Evolutionary conservation across 768 basidiomycete genomes (phyloP).

Genomic region (Grammothele lineata): DNA sequence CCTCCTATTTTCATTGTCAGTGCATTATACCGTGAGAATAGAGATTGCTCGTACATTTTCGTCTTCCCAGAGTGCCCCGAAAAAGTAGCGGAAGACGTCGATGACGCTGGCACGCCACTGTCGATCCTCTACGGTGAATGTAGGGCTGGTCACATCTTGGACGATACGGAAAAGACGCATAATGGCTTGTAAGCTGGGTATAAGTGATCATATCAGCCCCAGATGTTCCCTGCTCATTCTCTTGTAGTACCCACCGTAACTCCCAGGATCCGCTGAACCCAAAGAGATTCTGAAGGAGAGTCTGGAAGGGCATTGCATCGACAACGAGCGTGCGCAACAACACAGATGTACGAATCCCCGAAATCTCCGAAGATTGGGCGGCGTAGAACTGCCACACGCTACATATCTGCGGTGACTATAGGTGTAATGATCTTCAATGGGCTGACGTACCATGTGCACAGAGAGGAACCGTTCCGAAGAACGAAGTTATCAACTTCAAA

Average conservation of each 20-base stretch:
- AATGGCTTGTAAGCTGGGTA: constrained; percentile 45
- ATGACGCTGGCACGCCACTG: constrained; percentile 65
- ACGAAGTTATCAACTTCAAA: constrained; percentile 75
- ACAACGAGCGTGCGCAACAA: constrained; percentile 58
- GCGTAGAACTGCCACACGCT: constrained; percentile 71
- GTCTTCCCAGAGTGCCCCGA: constrained; percentile 61
- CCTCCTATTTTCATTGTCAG: constrained; percentile 45
- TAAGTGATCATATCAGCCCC: neutral
- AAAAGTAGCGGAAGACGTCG: constrained; percentile 57
- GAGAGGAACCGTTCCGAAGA: constrained; percentile 51
- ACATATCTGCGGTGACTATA: neutral
- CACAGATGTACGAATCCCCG: constrained; percentile 48
- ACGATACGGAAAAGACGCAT: constrained; percentile 61
- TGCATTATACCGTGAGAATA: neutral
- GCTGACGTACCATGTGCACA: constrained; percentile 53
- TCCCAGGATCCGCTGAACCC: constrained; percentile 40
- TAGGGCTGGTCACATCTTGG: constrained; percentile 59
- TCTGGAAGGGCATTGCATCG: constrained; percentile 58
- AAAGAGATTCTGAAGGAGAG: constrained; percentile 41
- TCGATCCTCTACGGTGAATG: constrained; percentile 56
- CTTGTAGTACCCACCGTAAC: constrained; percentile 39
- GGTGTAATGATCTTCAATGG: neutral
- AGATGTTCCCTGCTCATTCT: neutral
- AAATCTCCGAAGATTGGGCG: constrained; percentile 53
- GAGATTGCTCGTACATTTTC: constrained; percentile 42